Evolutionary conservation across 768 basidiomycete genomes (phyloP), one percentile per base, ranked within the genome.

Genomic region (Dioszegia crocea): DNA sequence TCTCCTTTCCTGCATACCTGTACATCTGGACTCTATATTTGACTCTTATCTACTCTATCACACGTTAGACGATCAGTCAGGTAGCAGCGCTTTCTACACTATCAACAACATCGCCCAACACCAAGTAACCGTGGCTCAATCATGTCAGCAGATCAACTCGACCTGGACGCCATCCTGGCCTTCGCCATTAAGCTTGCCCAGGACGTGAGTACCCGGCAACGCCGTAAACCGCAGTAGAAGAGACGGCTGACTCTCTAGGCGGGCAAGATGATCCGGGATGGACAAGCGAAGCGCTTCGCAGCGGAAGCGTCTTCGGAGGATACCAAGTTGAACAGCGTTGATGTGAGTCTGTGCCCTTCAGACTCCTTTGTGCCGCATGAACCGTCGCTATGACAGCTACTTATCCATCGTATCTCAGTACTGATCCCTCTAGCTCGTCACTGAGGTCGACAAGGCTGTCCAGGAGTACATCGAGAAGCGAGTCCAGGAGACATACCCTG

Each of bases 321-420:
- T 62, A 86, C 88, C 80, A 97, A 96, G 83, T 89, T 89, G 78
- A 96, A 93, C 73, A 84, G 90, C 3, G 90, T 92, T 21, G 92
- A 96, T 78, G 71, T 70, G 51, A 44, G 57, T 39, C 29, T 29
- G 14, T 17, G 17, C 9, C n/a, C 47, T 49, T n/a, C n/a, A n/a
- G n/a, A n/a, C n/a, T n/a, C n/a, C n/a, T n/a, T n/a, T n/a, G n/a
- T n/a, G n/a, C n/a, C n/a, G n/a, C n/a, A n/a, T n/a, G n/a, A n/a
- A n/a, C n/a, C n/a, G n/a, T n/a, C n/a, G n/a, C n/a, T 4, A 3
- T 11, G 45, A 43, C 16, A 9, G 26, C 10, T 19, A 40, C 10
- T 4, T 14, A 47, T 4, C 31, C 12, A 3, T 45, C 30, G 16
- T 44, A 39, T 23, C 17, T 5, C 40, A 10, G 8, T 17, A 21